These are phyloP conservation scores for Alternaria panax DNA, from an alignment of 2,329 filamentous ascomycete species.

Conservation along the genomic window DNA sequence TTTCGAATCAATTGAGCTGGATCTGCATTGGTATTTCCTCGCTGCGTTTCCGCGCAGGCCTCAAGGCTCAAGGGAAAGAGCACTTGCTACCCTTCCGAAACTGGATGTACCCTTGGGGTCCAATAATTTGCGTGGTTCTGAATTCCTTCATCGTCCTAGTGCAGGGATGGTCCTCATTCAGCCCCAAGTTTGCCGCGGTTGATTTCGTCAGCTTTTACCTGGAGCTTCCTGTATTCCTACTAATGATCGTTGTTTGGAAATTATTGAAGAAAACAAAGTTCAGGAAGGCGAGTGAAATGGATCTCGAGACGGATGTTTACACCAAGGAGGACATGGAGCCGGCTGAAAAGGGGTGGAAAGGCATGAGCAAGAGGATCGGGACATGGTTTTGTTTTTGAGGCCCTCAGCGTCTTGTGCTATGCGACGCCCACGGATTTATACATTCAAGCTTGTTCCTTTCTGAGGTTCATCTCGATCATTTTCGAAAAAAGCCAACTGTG, in stretches of 20 bases:
- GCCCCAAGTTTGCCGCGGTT: conserved; percentile 50
- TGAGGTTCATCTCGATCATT: background rate
- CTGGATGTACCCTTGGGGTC: conserved; percentile 63
- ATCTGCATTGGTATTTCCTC: conserved; percentile 64
- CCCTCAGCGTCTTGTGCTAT: background rate
- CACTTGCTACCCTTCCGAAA: conserved; percentile 63
- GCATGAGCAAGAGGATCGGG: conserved; percentile 31
- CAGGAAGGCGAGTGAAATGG: conserved; percentile 35
- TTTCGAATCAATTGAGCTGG: conserved; percentile 62
- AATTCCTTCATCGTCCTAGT: conserved; percentile 42
- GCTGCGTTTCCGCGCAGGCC: conserved; percentile 61
- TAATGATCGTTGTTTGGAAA: conserved; percentile 41
- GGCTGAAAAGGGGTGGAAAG: conserved; percentile 29
- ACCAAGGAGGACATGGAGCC: conserved; percentile 42
- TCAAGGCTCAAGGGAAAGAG: conserved; percentile 57
- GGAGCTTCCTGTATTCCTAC: conserved; percentile 45
- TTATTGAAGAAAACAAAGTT: conserved; percentile 40
- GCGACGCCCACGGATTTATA: background rate
- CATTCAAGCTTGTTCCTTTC: background rate
- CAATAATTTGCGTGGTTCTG: conserved; percentile 44
- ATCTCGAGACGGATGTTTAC: conserved; percentile 42
- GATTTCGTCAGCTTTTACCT: conserved; percentile 61
- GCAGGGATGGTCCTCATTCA: conserved; percentile 61
- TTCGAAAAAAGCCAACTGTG: background rate
- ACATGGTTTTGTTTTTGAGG: conserved; percentile 40